A percentile compares a stretch with the other conserved stretches of the same genome.
Conservation (phyloP, 2,329 filamentous ascomycete genomes). For the Penicillium crustosum region DNA sequence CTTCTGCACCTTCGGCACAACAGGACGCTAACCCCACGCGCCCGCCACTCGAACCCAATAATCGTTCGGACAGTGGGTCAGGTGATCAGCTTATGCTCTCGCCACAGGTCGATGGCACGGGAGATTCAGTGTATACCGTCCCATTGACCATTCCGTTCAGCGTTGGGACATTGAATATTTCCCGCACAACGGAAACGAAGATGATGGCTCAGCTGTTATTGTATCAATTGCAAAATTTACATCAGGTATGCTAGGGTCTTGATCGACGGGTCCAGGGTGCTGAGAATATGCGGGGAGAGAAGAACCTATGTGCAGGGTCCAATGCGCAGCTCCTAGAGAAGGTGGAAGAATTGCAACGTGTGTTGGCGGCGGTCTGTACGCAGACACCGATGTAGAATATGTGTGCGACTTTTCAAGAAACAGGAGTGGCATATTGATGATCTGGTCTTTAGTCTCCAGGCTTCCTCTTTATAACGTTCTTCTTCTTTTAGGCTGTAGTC, state of each 20-base stretch:
- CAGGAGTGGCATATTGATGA: neutral
- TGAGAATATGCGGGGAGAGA: neutral
- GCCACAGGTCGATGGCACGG: neutral
- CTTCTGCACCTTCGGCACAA: too few species aligned
- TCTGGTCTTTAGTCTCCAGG: neutral
- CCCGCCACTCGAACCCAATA: too few species aligned
- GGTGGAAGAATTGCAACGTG: neutral
- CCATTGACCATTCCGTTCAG: neutral
- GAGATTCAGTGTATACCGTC: neutral
- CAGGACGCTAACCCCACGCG: too few species aligned
- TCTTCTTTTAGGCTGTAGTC: neutral
- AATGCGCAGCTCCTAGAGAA: neutral
- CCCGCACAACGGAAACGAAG: neutral
- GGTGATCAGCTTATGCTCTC: neutral
- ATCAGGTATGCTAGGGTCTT: neutral
- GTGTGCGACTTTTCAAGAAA: neutral
- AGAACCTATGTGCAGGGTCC: neutral
- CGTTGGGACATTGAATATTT: neutral
- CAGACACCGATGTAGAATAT: neutral
- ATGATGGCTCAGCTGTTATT: neutral
- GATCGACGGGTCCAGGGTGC: neutral
- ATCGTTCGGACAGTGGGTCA: too few species aligned
- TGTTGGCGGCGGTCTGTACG: neutral
- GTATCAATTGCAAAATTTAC: neutral
- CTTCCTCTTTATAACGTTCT: neutral